Evolutionary conservation across 495 filamentous ascomycete genomes (phyloP), one percentile per base, ranked within the genome.

Genomic region (Neurospora sp.): DNA sequence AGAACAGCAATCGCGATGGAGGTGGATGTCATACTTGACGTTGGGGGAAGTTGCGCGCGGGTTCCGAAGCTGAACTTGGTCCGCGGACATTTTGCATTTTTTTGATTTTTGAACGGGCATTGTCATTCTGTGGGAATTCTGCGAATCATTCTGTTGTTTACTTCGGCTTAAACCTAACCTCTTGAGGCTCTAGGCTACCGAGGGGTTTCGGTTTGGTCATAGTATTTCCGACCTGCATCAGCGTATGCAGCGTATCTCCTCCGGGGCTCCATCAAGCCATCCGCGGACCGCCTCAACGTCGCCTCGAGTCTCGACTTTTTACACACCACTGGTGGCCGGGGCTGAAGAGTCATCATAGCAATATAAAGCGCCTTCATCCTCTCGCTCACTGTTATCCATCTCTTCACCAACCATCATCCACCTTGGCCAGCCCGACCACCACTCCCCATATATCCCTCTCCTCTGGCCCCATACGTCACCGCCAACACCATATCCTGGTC

Each of bases 401-500:
- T 45, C 42, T 35, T 45, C 9, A 45, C 27, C 10, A 18, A 35
- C 22, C 39, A 59, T 53, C 31, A 12, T 20, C 22, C 16, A n/a
- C 8, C 22, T 35, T 27, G 39, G 45, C 42, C 69, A 73, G 38
- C 72, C 69, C 18, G 18, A 73, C 70, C 72, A 73, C 47, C 41
- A 20, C 38, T 35, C 41, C 69, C 68, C 44, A 65, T 8, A 16
- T 35, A 35, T 37, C 27, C 14, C 27, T 65, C 14, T 65, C 53
- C 53, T 35, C 53, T 35, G 53, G 1, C 6, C 12, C 53, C 22
- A 22, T 14, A 59, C 47, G 4, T 4, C 14, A 35, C 53, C 53
- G 7, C 53, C 53, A 65, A 37, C 53, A 65, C 53, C 14, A 65
- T 37, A 65, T 42, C 69, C 73, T 73, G 73, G 74, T 76, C 78